Base-by-base conservation (phyloP, 2,329 filamentous ascomycete species). In the Aspergillus sclerotialis region DNA sequence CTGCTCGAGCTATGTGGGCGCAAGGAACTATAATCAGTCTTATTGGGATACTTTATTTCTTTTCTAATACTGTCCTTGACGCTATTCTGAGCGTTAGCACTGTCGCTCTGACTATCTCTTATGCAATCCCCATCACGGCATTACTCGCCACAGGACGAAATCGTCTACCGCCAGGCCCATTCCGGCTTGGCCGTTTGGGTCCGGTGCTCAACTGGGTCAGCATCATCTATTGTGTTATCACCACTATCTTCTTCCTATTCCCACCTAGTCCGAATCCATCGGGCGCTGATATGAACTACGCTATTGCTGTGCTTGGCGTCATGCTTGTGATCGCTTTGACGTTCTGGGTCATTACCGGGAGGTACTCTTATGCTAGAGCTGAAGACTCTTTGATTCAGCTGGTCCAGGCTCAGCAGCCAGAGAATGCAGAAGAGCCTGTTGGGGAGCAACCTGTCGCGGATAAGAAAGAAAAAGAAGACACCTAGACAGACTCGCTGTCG, bases 221-320 rank as follows among this genome's bases (percentile, higher is more conserved):
- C 3, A 48, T 75, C 12, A 45, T 72, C 4, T 75, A 75, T 51
- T 75, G 71, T 47, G 50, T 45, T 29, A 47, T 75, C 27, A 74
- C 70, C 3, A 72, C 70, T 0, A 58, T 75, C 11, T 74, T 75
- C 48, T 75, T 75, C 61, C 69, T 75, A 51, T 76, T 75, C 42
- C 72, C 72, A 0, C 50, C 51, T 0, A 42, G 40, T 0, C 72
- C 71, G 0, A 62, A 64, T 33, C 71, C 72, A 0, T 40, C 60
- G 0, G 48, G 58, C 0, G 53, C 56, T 11, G 69, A 75, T 40
- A 76, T 76, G 72, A 76, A 76, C 48, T 76, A 68, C 47, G 73
- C 72, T 5, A 74, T 76, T 43, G 72, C 67, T 1, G 72, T 75
- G 3, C 75, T 76, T 43, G 73, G 69, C 1, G 61, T 75, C 13